Percentiles rank a stretch among this genome's conserved stretches.
Conservation (phyloP, 495 filamentous ascomycete genomes). For the Oidiodendron maius region DNA sequence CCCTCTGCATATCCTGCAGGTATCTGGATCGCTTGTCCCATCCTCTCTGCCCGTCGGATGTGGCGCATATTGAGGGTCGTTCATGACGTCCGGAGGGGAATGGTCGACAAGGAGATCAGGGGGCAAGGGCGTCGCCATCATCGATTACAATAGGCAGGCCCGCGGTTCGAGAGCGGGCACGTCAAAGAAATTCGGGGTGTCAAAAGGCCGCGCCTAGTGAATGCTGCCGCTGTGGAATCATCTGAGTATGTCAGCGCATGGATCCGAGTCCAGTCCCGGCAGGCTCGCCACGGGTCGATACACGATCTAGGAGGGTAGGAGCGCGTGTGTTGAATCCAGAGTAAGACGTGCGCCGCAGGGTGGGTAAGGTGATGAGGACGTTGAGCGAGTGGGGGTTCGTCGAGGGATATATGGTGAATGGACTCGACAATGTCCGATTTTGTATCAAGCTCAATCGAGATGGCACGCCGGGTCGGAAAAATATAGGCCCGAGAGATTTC, state of each 20-base stretch:
- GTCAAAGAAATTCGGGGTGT: not conserved
- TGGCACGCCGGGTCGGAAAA: too few species aligned
- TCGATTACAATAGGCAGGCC: not conserved
- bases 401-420: too few species aligned
- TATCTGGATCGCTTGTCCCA: slow-evolving; percentile 54
- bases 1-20: slow-evolving; percentile 91
- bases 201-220: slow-evolving; percentile 18
- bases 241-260: slow-evolving; percentile 4
- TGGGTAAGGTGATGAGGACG: too few species aligned
- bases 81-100: slow-evolving; percentile 53
- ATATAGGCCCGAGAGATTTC: too few species aligned
- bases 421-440: too few species aligned
- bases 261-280: slow-evolving; percentile 3
- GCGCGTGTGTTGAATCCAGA: too few species aligned
- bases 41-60: slow-evolving; percentile 21
- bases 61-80: slow-evolving; percentile 50
- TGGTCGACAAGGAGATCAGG: not conserved
- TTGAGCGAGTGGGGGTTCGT: too few species aligned
- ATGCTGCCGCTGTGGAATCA: slow-evolving; percentile 13
- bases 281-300: slow-evolving; percentile 1
- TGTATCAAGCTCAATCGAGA: too few species aligned
- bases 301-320: too few species aligned
- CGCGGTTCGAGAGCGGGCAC: not conserved
- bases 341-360: not conserved
- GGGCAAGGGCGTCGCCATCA: not conserved